These are phyloP conservation scores for Cucumis cinereus DNA, from an alignment of 306 rosid genomes.

Conservation along the genomic window DNA sequence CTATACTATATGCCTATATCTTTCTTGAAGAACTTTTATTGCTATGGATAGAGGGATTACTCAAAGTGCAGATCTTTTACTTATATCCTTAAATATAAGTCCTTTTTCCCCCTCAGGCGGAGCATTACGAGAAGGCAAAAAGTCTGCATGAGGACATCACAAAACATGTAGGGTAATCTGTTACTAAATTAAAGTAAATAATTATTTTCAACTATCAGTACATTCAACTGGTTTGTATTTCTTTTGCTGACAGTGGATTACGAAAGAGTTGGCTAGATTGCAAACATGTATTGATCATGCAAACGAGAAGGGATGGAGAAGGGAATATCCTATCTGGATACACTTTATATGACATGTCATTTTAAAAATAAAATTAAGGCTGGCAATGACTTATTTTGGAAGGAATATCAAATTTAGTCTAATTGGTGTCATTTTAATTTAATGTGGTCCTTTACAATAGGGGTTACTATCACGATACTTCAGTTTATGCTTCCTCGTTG, in stretches of 20 bases:
- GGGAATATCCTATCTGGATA: conserved; percentile 61
- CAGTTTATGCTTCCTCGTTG: not conserved
- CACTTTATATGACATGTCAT: not conserved
- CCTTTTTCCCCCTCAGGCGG: conserved; percentile 30
- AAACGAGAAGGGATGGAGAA: conserved; percentile 88
- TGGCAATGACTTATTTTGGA: not conserved
- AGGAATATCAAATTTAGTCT: not conserved
- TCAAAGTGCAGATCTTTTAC: not conserved
- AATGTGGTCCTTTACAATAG: not conserved
- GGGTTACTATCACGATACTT: not conserved
- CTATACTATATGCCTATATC: not conserved
- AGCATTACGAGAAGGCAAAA: conserved; percentile 63
- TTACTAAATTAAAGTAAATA: not conserved
- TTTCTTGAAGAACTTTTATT: not conserved
- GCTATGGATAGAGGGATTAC: not conserved
- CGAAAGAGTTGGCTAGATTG: conserved; percentile 37
- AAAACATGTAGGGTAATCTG: conserved; percentile 39
- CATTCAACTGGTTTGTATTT: not conserved
- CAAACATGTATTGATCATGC: conserved; percentile 63
- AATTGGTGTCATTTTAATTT: not conserved
- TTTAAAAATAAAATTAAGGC: conserved; percentile 1
- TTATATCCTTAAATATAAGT: not conserved
- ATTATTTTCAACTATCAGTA: not conserved
- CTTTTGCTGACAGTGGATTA: conserved; percentile 46
- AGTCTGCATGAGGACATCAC: conserved; percentile 55